Base-by-base conservation (phyloP, 2,329 filamentous ascomycete genomes). In the Ambrosiella xylebori region DNA sequence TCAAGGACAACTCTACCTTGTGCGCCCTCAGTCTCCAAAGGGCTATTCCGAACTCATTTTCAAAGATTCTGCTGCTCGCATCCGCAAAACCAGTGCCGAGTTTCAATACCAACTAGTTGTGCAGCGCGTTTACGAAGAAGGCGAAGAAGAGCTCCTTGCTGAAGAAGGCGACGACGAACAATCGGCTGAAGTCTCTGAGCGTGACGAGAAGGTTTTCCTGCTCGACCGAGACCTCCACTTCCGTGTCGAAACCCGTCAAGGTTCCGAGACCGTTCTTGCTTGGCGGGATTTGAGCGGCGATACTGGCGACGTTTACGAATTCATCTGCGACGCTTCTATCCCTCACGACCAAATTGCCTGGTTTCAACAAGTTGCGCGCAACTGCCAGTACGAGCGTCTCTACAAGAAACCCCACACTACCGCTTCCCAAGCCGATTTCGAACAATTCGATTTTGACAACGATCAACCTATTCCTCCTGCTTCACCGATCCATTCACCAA, bases 21-120 rank as follows among this genome's bases (percentile, higher is more conserved):
- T 98, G 65, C 87, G 93, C 65, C 93, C 93, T 9, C 80, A 88
- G 54, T 97, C 91, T 7, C 89, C 91, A 59, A 98, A 98, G 71
- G 93, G 93, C 63, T 97, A 96, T 70, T 96, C 91, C 1, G 93
- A 98, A 71, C 88, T 97, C 68, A 95, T 98, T 71, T 98, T 96
- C 78, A 95, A 93, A 71, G 93, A 98, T 81, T 86, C 89, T 44
- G 86, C 88, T 52, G 88, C 91, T 57, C 88, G 85, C 62, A 94
- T 98, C 66, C 85, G 94, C 63, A 83, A 88, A 63, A 97, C 93
- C 13, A 90, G 87, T 17, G 90, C 95, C 69, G 89, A 97, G 57
- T 96, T 87, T 66, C 90, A 98, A 66, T 98, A 97, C 69, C 93
- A 98, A 70, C 86, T 98, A 11, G 91, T 97, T 45, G 81, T 97